phyloP scores from a whole-genome alignment of 805 yeast genomes.

The Myxozyma monticola region DNA sequence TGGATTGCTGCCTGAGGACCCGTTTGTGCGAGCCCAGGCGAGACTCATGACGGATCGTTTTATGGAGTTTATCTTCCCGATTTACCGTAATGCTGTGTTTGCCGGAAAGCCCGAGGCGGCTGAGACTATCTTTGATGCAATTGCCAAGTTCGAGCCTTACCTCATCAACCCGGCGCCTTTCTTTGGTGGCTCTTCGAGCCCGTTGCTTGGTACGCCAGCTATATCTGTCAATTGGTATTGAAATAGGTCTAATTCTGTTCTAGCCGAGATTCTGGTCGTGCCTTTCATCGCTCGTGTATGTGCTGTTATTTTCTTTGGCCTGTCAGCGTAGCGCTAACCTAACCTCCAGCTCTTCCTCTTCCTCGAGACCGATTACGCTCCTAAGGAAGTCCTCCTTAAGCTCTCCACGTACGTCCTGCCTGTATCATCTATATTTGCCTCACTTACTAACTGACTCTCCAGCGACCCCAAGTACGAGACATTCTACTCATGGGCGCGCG shows the following conservation, averaged over 20 bases:
- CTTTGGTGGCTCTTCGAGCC: conserved; percentile 30
- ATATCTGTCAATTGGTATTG: too few species aligned
- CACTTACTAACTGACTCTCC: background rate
- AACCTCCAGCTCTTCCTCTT: conserved; percentile 10
- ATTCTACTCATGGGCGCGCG: conserved; percentile 29
- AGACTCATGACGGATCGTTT: conserved; percentile 32
- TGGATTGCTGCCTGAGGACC: conserved; percentile 69
- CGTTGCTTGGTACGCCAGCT: conserved; percentile 14
- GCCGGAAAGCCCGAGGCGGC: conserved; percentile 3
- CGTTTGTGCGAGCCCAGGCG: conserved; percentile 65
- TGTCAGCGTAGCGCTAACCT: background rate
- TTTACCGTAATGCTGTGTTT: conserved; percentile 19
- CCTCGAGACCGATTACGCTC: conserved; percentile 11
- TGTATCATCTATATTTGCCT: background rate
- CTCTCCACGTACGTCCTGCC: conserved; percentile 11
- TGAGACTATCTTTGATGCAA: conserved; percentile 18
- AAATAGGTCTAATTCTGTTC: too few species aligned
- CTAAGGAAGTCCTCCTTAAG: conserved; percentile 3
- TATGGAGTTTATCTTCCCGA: conserved; percentile 24
- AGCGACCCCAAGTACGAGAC: conserved; percentile 29
- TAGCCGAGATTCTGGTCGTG: conserved; percentile 31
- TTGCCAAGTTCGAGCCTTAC: conserved; percentile 29
- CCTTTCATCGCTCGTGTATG: conserved; percentile 31
- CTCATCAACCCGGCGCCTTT: conserved; percentile 27
- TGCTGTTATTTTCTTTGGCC: background rate